phyloP scores from a whole-genome alignment of 176 grass and related monocot species.

The Coix lacrymajobi region DNA sequence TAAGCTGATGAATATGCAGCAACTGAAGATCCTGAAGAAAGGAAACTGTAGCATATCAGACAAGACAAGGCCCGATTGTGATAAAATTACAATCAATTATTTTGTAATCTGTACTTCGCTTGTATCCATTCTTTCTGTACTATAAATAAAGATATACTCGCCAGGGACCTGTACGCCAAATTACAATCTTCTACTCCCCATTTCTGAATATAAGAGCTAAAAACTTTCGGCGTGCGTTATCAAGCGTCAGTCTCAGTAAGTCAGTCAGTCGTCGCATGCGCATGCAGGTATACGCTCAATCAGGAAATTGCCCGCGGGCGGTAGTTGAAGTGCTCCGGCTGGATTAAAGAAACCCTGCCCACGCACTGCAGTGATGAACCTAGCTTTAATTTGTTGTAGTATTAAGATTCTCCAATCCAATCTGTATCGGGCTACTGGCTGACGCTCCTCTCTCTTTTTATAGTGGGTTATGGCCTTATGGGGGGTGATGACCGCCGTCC shows the following conservation, averaged over 20 bases:
- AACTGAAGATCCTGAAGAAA: no score
- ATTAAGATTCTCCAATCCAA: constrained; percentile 16
- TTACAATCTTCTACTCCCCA: background rate
- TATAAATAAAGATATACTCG: background rate
- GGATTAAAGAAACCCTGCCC: constrained; percentile 18
- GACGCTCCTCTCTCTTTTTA: background rate
- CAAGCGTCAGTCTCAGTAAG: background rate
- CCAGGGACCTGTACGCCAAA: background rate
- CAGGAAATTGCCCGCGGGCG: background rate
- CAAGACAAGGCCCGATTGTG: no score
- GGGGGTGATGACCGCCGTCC: constrained; percentile 3
- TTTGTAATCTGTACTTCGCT: no score
- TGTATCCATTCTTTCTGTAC: no score
- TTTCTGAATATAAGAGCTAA: background rate
- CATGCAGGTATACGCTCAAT: background rate
- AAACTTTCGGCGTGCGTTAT: background rate
- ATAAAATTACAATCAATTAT: no score
- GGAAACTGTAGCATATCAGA: no score
- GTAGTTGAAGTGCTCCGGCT: constrained; percentile 30
- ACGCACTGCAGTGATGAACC: background rate
- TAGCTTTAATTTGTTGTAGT: background rate
- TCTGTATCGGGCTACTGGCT: background rate
- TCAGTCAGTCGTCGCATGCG: background rate
- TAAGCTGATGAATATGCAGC: no score
- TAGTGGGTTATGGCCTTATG: background rate